These are phyloP conservation scores for Ustilago tritici DNA, from an alignment of 1,284 basidiomycete genomes.

Conservation along the genomic window DNA sequence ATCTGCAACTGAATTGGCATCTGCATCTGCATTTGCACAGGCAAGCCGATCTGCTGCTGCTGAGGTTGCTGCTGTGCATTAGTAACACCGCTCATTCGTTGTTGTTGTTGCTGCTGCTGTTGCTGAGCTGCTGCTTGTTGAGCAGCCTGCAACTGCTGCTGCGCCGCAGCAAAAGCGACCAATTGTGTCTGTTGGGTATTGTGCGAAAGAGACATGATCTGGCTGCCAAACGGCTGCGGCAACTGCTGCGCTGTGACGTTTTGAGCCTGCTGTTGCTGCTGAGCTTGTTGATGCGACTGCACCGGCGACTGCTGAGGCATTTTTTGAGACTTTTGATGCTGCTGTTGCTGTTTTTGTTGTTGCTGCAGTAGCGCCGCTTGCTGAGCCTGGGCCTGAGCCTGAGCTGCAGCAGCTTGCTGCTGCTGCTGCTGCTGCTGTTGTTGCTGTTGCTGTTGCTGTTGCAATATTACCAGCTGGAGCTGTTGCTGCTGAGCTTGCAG, in stretches of 20 bases:
- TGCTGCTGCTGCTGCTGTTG: too few species aligned
- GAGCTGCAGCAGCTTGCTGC: conserved; percentile 31
- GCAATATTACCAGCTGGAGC: conserved; percentile 48
- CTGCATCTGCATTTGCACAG: conserved; percentile 46
- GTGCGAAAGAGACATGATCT: conserved; percentile 45
- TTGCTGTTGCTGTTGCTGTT: conserved; percentile 50
- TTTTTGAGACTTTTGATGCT: conserved; percentile 41
- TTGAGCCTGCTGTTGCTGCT: conserved; percentile 30
- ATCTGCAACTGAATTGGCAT: conserved; percentile 52
- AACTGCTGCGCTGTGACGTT: conserved; percentile 21
- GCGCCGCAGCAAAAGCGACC: conserved; percentile 45
- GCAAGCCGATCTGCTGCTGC: conserved; percentile 51
- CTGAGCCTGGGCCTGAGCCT: conserved; percentile 30
- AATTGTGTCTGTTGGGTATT: conserved; percentile 49
- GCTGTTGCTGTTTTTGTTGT: conserved; percentile 56
- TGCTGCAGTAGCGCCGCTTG: conserved; percentile 53
- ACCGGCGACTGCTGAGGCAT: conserved; percentile 29
- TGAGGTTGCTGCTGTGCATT: conserved; percentile 32
- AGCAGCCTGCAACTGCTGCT: conserved; percentile 51
- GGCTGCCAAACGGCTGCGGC: conserved; percentile 42
- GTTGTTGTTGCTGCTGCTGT: conserved; percentile 36
- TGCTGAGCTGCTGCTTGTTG: conserved; percentile 40
- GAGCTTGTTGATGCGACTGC: conserved; percentile 37
- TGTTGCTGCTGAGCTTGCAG: conserved; percentile 42
- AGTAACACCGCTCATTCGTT: conserved; percentile 28